Conservation (phyloP, 169 alveolate species). For the Hammondia hammondi region DNA sequence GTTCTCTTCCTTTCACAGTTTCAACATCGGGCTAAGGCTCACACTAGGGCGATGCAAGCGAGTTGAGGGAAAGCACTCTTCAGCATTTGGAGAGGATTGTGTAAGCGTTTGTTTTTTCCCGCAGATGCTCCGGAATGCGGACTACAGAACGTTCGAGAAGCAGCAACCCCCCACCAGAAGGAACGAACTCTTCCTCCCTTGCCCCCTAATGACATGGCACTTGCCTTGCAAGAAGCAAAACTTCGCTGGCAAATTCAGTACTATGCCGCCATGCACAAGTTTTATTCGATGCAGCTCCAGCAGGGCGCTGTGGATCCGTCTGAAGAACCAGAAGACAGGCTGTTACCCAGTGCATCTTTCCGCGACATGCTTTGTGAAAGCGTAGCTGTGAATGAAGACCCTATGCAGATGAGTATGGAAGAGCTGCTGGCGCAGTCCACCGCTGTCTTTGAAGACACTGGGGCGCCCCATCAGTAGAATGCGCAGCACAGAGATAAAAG, state of each 20-base stretch:
- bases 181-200: neutral
- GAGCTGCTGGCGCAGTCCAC: neutral
- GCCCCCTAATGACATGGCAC: conserved; percentile 23
- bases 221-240: conserved; percentile 3
- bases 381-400: neutral
- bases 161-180: neutral
- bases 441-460: neutral
- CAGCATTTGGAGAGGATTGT: too few relatives aligned
- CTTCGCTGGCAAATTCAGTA: neutral
- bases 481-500: too few relatives aligned
- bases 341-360: neutral
- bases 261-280: conserved; percentile 26
- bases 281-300: conserved; percentile 13
- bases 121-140: neutral
- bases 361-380: neutral
- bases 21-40: neutral
- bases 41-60: neutral
- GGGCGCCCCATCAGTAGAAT: neutral
- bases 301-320: neutral
- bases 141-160: neutral
- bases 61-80: too few relatives aligned
- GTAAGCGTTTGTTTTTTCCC: neutral
- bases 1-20: too few relatives aligned
- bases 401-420: neutral
- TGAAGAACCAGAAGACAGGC: neutral